These are phyloP conservation scores for Bruguiera parviflora DNA, from an alignment of 345 rosid species.

Conservation along the genomic window DNA sequence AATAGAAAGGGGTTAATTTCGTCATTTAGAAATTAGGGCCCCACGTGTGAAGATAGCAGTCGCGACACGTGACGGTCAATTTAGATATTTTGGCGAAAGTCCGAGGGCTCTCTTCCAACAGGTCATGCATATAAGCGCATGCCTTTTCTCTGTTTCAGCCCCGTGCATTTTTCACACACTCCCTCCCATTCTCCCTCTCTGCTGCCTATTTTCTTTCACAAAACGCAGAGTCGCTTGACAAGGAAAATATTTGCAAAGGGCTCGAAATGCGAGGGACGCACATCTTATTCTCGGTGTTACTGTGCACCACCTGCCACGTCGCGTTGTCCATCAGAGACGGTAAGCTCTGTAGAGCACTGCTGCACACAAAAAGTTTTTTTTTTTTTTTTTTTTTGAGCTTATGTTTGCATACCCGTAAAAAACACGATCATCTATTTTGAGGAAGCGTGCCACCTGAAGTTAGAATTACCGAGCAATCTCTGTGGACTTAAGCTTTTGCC, in stretches of 20 bases:
- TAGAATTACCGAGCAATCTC: no score
- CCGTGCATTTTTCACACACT: slow-evolving; percentile 3
- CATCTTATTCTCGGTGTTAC: slow-evolving; percentile 39
- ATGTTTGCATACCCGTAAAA: no score
- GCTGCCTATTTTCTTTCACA: neutral
- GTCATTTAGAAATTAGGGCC: neutral
- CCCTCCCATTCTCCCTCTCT: neutral
- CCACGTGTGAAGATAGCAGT: slow-evolving; percentile 1
- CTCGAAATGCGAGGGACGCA: slow-evolving; percentile 29
- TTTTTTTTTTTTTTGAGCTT: no score
- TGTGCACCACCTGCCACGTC: slow-evolving; percentile 36
- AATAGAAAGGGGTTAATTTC: neutral
- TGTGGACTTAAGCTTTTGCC: no score
- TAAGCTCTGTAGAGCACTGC: slow-evolving; percentile 5
- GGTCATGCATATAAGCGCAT: slow-evolving; percentile 40
- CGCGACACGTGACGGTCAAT: slow-evolving; percentile 11
- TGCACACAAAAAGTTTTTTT: no score
- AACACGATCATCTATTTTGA: no score
- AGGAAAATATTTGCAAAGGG: neutral
- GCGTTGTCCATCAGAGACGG: slow-evolving; percentile 51
- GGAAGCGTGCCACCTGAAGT: no score
- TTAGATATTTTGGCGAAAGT: slow-evolving; percentile 9
- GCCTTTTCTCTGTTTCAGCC: neutral
- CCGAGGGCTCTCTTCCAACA: slow-evolving; percentile 11
- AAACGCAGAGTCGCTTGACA: no score